A percentile compares a stretch with the other conserved stretches of the same genome.
Evolutionary conservation across 2,329 filamentous ascomycete genomes (phyloP).

Genomic region (Lithohypha guttulata): DNA sequence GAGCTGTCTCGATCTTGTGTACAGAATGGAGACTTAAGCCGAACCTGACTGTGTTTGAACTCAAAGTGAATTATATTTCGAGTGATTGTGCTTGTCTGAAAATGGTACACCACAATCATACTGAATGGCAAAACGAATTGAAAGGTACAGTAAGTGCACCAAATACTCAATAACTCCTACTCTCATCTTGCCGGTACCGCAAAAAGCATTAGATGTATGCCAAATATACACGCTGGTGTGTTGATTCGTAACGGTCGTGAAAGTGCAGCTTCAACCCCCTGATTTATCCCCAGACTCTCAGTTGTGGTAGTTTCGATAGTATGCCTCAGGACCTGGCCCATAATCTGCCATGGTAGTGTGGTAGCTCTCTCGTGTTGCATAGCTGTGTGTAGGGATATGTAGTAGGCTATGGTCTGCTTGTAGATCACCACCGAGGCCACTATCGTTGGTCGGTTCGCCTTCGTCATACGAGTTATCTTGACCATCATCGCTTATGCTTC

Average conservation of each 20-base stretch:
- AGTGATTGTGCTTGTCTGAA: too few relatives aligned
- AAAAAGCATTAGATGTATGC: too few relatives aligned
- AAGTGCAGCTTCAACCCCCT: not conserved
- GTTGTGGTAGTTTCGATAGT: conserved; percentile 4
- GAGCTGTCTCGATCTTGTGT: too few relatives aligned
- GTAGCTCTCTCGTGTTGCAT: conserved; percentile 1
- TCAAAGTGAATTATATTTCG: too few relatives aligned
- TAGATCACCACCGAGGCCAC: conserved; percentile 15
- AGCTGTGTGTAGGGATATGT: not conserved
- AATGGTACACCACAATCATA: too few relatives aligned
- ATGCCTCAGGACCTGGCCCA: not conserved
- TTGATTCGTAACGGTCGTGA: conserved; percentile 4
- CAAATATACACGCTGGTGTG: not conserved
- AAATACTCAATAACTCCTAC: too few relatives aligned
- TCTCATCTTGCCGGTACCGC: too few relatives aligned
- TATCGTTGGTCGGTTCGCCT: conserved; percentile 20
- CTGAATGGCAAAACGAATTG: too few relatives aligned
- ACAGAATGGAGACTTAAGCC: too few relatives aligned
- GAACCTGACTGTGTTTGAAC: too few relatives aligned
- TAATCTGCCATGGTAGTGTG: conserved; percentile 1
- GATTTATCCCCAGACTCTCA: not conserved
- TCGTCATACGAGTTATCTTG: conserved; percentile 4
- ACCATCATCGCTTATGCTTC: conserved; percentile 6
- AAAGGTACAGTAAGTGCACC: too few relatives aligned
- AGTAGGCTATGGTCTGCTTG: not conserved